Percentiles rank a stretch among this genome's conserved stretches.
These are phyloP conservation scores for Centella asiatica DNA, from an alignment of 129 eudicot species.

Conservation along the genomic window DNA sequence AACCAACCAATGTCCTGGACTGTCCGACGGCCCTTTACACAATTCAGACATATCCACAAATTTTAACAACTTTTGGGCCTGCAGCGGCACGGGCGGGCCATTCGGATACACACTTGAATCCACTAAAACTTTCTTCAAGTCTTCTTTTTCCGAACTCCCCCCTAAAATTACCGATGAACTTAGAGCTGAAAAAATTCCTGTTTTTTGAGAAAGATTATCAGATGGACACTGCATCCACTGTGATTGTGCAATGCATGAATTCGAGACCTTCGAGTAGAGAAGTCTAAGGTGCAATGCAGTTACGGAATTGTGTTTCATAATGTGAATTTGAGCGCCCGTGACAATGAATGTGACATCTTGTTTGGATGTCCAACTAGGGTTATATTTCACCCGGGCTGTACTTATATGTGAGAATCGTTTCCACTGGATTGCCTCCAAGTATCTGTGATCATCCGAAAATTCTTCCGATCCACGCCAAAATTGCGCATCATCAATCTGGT, in stretches of 20 bases:
- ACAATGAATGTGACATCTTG: slow-evolving; percentile 52
- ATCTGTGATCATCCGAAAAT: slow-evolving; percentile 30
- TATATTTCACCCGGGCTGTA: slow-evolving; percentile 62
- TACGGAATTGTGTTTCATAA: slow-evolving; percentile 37
- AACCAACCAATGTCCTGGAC: slow-evolving; percentile 89
- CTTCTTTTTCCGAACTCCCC: slow-evolving; percentile 39
- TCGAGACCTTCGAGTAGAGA: slow-evolving; percentile 42
- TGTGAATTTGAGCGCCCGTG: slow-evolving; percentile 77
- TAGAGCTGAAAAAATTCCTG: slow-evolving; percentile 48
- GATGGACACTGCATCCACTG: slow-evolving; percentile 50
- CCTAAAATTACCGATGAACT: slow-evolving; percentile 31
- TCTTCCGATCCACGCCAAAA: slow-evolving; percentile 72
- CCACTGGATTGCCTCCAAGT: slow-evolving; percentile 72
- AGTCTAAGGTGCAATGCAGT: slow-evolving; percentile 71
- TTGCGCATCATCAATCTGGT: slow-evolving; percentile 30
- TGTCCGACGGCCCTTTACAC: slow-evolving; percentile 69
- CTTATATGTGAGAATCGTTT: slow-evolving; percentile 62
- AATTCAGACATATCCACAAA: slow-evolving; percentile 68
- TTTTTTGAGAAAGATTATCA: slow-evolving; percentile 28
- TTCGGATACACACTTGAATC: slow-evolving; percentile 72
- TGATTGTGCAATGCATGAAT: slow-evolving; percentile 45
- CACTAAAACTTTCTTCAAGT: slow-evolving; percentile 33
- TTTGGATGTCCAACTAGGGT: slow-evolving; percentile 39
- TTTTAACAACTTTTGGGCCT: slow-evolving; percentile 49
- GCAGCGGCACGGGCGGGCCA: slow-evolving; percentile 80